phyloP scores from a whole-genome alignment of 2,329 filamentous ascomycete species.

The Fusarium sp. region DNA sequence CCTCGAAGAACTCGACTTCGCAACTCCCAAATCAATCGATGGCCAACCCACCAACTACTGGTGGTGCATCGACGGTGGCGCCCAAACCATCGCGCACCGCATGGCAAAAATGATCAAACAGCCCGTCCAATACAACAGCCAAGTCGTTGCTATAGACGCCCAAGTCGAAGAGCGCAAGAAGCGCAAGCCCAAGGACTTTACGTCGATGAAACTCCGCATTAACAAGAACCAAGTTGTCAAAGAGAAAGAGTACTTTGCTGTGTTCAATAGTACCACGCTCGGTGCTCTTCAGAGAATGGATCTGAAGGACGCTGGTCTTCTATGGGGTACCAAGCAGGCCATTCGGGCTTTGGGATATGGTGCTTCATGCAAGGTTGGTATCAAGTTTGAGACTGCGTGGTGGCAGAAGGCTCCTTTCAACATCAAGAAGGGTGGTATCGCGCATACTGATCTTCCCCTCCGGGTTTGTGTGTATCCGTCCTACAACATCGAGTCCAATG shows the following conservation, averaged over 20 bases:
- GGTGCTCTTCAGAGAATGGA: conserved; percentile 31
- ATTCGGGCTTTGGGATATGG: conserved; percentile 47
- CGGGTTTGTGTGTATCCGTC: conserved; percentile 48
- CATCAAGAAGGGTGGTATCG: conserved; percentile 15
- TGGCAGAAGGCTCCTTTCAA: conserved; percentile 21
- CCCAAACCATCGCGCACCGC: conserved; percentile 10
- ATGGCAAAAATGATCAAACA: conserved; percentile 21
- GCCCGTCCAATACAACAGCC: conserved; percentile 11
- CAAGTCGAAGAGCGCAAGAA: not conserved
- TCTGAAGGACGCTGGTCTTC: conserved; percentile 38
- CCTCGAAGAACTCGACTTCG: conserved; percentile 36
- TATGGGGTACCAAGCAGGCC: conserved; percentile 43
- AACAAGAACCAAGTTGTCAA: not conserved
- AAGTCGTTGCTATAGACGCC: conserved; percentile 24
- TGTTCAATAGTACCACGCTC: conserved; percentile 35
- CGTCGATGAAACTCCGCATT: conserved; percentile 5
- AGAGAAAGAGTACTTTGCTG: conserved; percentile 27
- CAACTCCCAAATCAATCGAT: not conserved
- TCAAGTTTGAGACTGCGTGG: conserved; percentile 49
- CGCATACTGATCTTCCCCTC: conserved; percentile 44
- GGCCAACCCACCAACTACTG: conserved; percentile 7
- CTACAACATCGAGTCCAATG: conserved; percentile 32
- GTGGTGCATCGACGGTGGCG: conserved; percentile 35
- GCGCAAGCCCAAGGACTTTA: not conserved
- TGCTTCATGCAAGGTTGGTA: conserved; percentile 43